Evolutionary conservation across 345 rosid genomes (phyloP).

Genomic region (Salix viminalis): DNA sequence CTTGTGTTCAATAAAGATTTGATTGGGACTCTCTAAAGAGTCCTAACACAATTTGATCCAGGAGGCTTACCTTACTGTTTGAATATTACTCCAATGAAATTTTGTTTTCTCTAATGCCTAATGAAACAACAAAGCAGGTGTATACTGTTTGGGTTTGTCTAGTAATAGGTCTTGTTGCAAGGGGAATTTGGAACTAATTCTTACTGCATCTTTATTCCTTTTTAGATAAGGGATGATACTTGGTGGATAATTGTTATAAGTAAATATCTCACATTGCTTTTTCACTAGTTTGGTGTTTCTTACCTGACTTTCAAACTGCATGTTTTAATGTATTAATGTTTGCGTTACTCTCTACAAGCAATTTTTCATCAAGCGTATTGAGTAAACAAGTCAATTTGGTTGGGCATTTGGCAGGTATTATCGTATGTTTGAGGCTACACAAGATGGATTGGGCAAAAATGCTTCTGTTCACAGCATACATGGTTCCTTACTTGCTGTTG

Average conservation of each 20-base stretch:
- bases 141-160: background rate
- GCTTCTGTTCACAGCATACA: constrained; percentile 97
- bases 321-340: background rate
- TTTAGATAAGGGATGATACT: background rate
- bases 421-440: constrained; percentile 99
- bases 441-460: constrained; percentile 90
- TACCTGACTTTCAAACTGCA: background rate
- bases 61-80: background rate
- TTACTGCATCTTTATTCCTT: background rate
- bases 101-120: background rate
- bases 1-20: background rate
- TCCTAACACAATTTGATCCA: background rate
- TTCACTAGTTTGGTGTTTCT: background rate
- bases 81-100: background rate
- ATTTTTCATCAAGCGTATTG: background rate
- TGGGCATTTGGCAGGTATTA: constrained; percentile 65
- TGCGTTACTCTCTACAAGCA: background rate
- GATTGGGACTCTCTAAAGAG: background rate
- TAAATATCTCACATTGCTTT: background rate
- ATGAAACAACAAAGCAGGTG: background rate
- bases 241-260: background rate
- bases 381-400: background rate
- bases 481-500: constrained; percentile 98
- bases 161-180: background rate
- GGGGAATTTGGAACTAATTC: background rate